Evolutionary conservation across 2,329 filamentous ascomycete species (phyloP).

Genomic region (Botrytis elliptica): DNA sequence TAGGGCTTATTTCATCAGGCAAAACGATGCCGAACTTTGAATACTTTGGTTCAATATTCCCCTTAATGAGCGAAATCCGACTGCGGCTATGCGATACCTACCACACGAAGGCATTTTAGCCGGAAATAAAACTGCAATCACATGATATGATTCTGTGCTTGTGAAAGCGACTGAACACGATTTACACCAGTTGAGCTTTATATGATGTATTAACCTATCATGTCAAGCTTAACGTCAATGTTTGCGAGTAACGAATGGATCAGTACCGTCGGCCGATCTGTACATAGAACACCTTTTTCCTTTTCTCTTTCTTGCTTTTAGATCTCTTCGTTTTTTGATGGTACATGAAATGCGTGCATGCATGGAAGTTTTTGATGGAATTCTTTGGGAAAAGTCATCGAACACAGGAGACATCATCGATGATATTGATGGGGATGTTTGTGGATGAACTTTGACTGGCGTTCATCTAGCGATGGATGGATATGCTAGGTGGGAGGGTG

Average conservation of each 20-base stretch:
- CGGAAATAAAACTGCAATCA: not conserved
- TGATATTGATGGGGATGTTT: not conserved
- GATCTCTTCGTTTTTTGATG: slow-evolving; percentile 12
- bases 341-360: slow-evolving; percentile 8
- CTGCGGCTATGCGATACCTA: not conserved
- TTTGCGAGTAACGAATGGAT: not conserved
- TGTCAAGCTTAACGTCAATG: not conserved
- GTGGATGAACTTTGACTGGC: slow-evolving; percentile 13
- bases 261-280: slow-evolving; percentile 20
- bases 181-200: not conserved
- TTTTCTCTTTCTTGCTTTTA: slow-evolving; percentile 12
- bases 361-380: slow-evolving; percentile 2
- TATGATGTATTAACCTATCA: not conserved
- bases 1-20: slow-evolving; percentile 61
- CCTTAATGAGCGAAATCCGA: not conserved
- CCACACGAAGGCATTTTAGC: not conserved
- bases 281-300: slow-evolving; percentile 23
- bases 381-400: not conserved
- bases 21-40: slow-evolving; percentile 45
- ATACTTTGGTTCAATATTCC: not conserved
- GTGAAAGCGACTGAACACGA: not conserved
- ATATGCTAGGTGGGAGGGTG: slow-evolving; percentile 6
- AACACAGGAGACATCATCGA: not conserved
- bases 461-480: slow-evolving; percentile 16
- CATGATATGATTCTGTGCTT: slow-evolving; percentile 6